Conservation (phyloP, 345 rosid species). For the sweet orange (Citrus sinensis) region DVS_A1.0 CM039163.1:5744001-5744500, state of each 20-base stretch:
- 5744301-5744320: not conserved
- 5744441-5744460: slow-evolving; percentile 94
- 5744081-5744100: not conserved
- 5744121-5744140: not conserved
- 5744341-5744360: slow-evolving; percentile 3
- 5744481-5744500: slow-evolving; percentile 98
- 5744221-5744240: not conserved
- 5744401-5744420: slow-evolving; percentile 69
- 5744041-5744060: too few species aligned
- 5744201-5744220: not conserved
- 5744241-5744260: not conserved
- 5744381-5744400: slow-evolving; percentile 66
- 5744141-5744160: not conserved
- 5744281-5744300: not conserved
- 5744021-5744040: not conserved
- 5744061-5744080: not conserved
- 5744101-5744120: not conserved
- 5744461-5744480: slow-evolving; percentile 65
- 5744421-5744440: slow-evolving; percentile 91
- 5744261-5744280: not conserved
- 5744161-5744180: not conserved
- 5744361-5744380: slow-evolving; percentile 67
- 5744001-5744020: not conserved
- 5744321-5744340: not conserved
- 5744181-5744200: not conserved